phyloP scores from a whole-genome alignment of 768 basidiomycete genomes.

The Leccinum sublutescens region DNA sequence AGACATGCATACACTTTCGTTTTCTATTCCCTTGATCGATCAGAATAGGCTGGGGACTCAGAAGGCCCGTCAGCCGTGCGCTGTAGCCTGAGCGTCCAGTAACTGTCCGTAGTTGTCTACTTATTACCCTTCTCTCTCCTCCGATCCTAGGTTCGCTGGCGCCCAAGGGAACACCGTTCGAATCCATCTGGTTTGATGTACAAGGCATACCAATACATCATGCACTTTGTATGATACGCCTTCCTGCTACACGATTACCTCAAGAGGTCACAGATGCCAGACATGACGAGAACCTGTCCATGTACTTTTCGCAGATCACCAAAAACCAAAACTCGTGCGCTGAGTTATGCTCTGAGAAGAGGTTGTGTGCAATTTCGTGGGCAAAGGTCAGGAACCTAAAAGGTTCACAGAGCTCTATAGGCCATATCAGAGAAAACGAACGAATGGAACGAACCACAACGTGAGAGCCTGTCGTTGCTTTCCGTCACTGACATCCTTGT shows the following conservation, averaged over 20 bases:
- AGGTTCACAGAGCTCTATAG: background rate
- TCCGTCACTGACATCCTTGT: conserved; percentile 1
- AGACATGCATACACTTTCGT: no score
- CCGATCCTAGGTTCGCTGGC: no score
- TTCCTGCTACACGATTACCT: background rate
- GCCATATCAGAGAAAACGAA: background rate
- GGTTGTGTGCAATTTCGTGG: background rate
- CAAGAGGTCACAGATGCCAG: background rate
- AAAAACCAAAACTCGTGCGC: background rate
- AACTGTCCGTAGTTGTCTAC: no score
- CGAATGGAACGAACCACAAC: background rate
- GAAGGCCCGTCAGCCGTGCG: no score
- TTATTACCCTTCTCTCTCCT: no score
- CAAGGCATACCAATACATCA: background rate
- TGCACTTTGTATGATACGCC: background rate
- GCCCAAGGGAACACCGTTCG: no score
- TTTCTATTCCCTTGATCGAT: no score
- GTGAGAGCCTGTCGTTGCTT: background rate
- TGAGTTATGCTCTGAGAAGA: background rate
- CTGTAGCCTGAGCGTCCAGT: no score
- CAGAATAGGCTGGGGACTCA: no score
- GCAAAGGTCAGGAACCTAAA: background rate
- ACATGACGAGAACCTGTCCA: background rate
- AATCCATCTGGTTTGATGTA: no score
- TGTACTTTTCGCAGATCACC: background rate